phyloP scores from a whole-genome alignment of 1,284 basidiomycete genomes.

The Sphagnurus paluster region DNA sequence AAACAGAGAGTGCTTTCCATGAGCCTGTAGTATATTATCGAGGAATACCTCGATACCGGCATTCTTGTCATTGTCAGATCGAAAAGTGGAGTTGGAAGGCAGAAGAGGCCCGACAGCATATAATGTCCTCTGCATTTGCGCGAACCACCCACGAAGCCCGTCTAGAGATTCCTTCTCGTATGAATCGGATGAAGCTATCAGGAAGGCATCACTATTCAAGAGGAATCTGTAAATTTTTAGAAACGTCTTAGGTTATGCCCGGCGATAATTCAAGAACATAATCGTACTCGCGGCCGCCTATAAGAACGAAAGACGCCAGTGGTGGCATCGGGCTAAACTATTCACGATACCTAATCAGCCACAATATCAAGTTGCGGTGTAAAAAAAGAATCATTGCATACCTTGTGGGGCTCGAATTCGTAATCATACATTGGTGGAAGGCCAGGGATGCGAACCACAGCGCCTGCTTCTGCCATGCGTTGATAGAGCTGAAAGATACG shows the following conservation, averaged over 20 bases:
- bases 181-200: conserved; percentile 12
- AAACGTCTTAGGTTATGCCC: neutral
- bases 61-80: conserved; percentile 1
- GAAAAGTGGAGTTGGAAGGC: conserved; percentile 2
- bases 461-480: conserved; percentile 14
- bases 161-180: conserved; percentile 18
- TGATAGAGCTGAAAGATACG: conserved; percentile 12
- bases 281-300: conserved; percentile 7
- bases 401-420: conserved; percentile 22
- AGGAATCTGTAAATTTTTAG: conserved; percentile 6
- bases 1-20: conserved; percentile 19
- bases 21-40: conserved; percentile 12
- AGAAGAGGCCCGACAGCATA: conserved; percentile 19
- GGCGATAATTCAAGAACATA: neutral
- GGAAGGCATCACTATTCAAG: conserved; percentile 9
- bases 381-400: neutral
- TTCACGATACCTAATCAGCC: neutral
- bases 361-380: neutral
- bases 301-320: conserved; percentile 9
- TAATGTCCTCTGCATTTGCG: conserved; percentile 6
- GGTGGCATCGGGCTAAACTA: conserved; percentile 11
- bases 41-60: conserved; percentile 15
- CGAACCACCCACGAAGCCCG: conserved; percentile 11
- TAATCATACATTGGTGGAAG: conserved; percentile 23
- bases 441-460: conserved; percentile 13